Evolutionary conservation across 2,329 filamentous ascomycete genomes (phyloP).

Genomic region (Drechslerella dactyloides): DNA sequence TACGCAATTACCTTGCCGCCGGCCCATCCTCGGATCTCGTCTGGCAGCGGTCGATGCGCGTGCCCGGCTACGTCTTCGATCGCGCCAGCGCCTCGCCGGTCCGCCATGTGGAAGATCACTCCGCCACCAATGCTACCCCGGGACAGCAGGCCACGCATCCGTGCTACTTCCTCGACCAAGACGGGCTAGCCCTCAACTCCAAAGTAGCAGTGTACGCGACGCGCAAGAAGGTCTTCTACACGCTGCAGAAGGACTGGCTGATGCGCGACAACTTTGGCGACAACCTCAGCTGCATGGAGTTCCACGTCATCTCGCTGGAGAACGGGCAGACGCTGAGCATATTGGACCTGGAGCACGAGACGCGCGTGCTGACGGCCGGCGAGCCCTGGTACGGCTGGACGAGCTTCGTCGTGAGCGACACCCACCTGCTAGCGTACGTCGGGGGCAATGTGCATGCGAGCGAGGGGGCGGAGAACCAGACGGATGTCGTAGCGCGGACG

Average conservation of each 20-base stretch:
- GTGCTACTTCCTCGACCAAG: conserved; percentile 53
- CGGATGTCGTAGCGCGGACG: conserved; percentile 15
- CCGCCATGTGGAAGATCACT: conserved; percentile 12
- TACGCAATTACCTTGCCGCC: conserved; percentile 21
- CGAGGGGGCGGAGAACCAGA: conserved; percentile 36
- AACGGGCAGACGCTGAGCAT: conserved; percentile 53
- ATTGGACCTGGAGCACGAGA: conserved; percentile 52
- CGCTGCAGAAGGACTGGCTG: not conserved
- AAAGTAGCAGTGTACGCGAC: conserved; percentile 52
- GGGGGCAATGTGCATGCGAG: conserved; percentile 47
- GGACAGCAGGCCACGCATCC: conserved; percentile 5
- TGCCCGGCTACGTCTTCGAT: conserved; percentile 15
- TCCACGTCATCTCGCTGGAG: conserved; percentile 52
- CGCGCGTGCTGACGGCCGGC: conserved; percentile 17
- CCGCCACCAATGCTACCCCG: too few species aligned
- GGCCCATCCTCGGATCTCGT: conserved; percentile 51
- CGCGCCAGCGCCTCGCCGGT: conserved; percentile 21
- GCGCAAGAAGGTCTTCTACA: conserved; percentile 47
- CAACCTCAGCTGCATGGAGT: conserved; percentile 52
- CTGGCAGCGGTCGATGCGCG: conserved; percentile 32
- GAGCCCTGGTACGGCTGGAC: conserved; percentile 52
- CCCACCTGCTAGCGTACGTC: conserved; percentile 51
- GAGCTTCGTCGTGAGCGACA: conserved; percentile 53
- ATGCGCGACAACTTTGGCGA: not conserved
- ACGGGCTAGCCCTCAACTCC: conserved; percentile 52